These are phyloP conservation scores for Arthrocladium fulminans DNA, from an alignment of 2,329 filamentous ascomycete genomes.

Conservation along the genomic window DNA sequence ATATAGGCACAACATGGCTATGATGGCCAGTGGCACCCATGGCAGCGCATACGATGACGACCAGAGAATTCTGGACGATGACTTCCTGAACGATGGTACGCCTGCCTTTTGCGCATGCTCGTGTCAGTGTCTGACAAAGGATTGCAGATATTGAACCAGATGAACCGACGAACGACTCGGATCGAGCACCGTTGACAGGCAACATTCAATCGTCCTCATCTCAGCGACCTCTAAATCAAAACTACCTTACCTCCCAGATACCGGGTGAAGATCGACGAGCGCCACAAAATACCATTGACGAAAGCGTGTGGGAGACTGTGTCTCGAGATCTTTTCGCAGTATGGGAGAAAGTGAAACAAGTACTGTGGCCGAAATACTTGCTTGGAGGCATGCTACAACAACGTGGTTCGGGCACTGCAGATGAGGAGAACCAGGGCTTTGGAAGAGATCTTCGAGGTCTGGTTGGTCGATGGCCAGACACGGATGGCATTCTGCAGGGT, in stretches of 20 bases:
- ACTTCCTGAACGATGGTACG: constrained; percentile 35
- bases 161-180: constrained; percentile 62
- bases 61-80: constrained; percentile 25
- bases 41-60: constrained; percentile 19
- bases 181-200: constrained; percentile 72
- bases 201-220: constrained; percentile 62
- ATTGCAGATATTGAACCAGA: constrained; percentile 75
- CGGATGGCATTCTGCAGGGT: constrained; percentile 55
- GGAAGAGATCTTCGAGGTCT: constrained; percentile 44
- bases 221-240: constrained; percentile 54
- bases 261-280: constrained; percentile 87
- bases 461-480: constrained; percentile 58
- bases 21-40: constrained; percentile 26
- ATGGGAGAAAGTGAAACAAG: constrained; percentile 97
- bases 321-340: constrained; percentile 83
- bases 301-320: constrained; percentile 94
- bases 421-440: constrained; percentile 43
- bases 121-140: constrained; percentile 63
- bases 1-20: constrained; percentile 19
- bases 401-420: constrained; percentile 50
- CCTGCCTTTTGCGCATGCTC: constrained; percentile 45
- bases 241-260: constrained; percentile 80
- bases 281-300: constrained; percentile 88
- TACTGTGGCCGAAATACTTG: constrained; percentile 90
- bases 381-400: constrained; percentile 58